Percentiles rank a stretch among this genome's conserved stretches.
Conservation (phyloP, 495 filamentous ascomycete genomes). For the Trichoderma virens region DNA sequence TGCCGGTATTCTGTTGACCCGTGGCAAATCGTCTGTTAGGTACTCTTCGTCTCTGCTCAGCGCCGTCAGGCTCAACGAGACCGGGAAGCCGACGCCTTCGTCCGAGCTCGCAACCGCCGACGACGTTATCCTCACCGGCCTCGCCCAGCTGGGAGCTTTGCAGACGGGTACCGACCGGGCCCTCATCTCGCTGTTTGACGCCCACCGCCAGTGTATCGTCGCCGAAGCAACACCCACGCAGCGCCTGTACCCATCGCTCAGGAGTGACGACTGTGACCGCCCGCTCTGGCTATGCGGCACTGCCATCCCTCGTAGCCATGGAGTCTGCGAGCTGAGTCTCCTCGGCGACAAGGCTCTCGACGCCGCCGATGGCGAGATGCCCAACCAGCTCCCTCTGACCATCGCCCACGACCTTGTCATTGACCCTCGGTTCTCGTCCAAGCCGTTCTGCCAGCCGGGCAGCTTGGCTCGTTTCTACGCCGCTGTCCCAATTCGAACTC, state of each 20-base stretch:
- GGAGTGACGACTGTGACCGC: slow-evolving; percentile 20
- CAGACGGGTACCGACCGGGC: slow-evolving; percentile 45
- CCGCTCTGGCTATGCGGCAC: slow-evolving; percentile 30
- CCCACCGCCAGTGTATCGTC: slow-evolving; percentile 50
- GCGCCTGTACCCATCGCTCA: slow-evolving; percentile 32
- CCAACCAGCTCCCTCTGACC: slow-evolving; percentile 26
- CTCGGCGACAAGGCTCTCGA: neutral
- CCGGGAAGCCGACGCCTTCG: slow-evolving; percentile 18
- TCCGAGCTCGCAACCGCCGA: slow-evolving; percentile 24
- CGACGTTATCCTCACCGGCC: slow-evolving; percentile 54
- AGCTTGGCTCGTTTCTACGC: slow-evolving; percentile 53
- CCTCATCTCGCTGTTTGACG: slow-evolving; percentile 56
- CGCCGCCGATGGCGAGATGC: slow-evolving; percentile 6
- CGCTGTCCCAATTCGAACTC: slow-evolving; percentile 58
- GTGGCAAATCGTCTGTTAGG: neutral
- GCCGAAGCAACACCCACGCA: slow-evolving; percentile 54
- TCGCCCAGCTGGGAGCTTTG: slow-evolving; percentile 54
- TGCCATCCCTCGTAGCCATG: slow-evolving; percentile 33
- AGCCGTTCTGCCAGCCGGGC: slow-evolving; percentile 25
- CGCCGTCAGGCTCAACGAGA: slow-evolving; percentile 16
- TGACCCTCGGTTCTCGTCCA: slow-evolving; percentile 35
- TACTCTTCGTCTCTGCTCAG: neutral
- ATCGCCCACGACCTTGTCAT: slow-evolving; percentile 42
- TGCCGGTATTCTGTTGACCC: neutral
- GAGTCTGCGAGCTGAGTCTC: slow-evolving; percentile 42